These are phyloP conservation scores for Alternaria panax DNA, from an alignment of 2,329 filamentous ascomycete genomes.

Conservation along the genomic window DNA sequence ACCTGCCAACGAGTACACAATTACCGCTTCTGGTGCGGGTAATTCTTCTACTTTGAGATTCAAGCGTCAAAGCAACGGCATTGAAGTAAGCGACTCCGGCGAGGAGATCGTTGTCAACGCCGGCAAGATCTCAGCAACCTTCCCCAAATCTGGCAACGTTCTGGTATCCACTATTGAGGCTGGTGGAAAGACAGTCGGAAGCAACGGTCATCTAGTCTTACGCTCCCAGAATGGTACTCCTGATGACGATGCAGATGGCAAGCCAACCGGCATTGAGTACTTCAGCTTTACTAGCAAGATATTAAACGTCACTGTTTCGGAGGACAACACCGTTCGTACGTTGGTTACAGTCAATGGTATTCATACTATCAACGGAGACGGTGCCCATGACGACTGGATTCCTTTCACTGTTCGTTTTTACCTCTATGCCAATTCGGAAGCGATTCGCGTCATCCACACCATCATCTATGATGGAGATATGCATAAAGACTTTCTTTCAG, in stretches of 20 bases:
- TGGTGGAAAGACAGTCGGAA: constrained; percentile 52
- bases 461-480: constrained; percentile 63
- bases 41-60: constrained; percentile 19
- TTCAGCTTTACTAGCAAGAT: constrained; percentile 61
- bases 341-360: constrained; percentile 58
- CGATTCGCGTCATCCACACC: constrained; percentile 63
- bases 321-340: constrained; percentile 53
- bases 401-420: constrained; percentile 66
- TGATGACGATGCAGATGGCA: constrained; percentile 49
- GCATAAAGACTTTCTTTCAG: constrained; percentile 61
- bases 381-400: constrained; percentile 58
- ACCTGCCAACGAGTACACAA: constrained; percentile 54
- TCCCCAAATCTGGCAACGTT: constrained; percentile 42
- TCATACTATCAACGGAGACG: constrained; percentile 39
- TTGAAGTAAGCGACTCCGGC: constrained; percentile 35
- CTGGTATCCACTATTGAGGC: constrained; percentile 42
- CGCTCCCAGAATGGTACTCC: constrained; percentile 60
- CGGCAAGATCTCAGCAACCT: constrained; percentile 44
- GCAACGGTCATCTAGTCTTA: constrained; percentile 57
- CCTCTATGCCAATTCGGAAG: constrained; percentile 64
- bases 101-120: constrained; percentile 39
- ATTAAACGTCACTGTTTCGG: constrained; percentile 59
- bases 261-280: constrained; percentile 50
- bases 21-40: constrained; percentile 45
- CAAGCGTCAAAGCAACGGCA: constrained; percentile 24